Evolutionary conservation across 2,329 filamentous ascomycete genomes (phyloP), one percentile per base, ranked within the genome.

Genomic region (Tolypocladium sp.): DNA sequence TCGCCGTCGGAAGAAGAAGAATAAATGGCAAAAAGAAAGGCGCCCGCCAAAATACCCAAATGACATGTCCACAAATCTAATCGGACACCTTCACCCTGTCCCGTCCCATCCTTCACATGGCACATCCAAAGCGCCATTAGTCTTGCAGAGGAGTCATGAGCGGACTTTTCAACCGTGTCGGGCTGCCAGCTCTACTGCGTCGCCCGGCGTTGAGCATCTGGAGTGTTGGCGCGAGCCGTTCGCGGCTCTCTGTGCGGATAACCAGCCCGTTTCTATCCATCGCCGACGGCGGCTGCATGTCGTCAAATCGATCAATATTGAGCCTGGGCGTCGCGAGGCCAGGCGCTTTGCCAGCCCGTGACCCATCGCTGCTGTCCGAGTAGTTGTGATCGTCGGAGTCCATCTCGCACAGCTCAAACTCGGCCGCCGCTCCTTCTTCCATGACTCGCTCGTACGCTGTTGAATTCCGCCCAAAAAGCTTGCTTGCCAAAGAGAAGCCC

Each of bases 161-260:
- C 1, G 83, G 81, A 61, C 82, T 86, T 69, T 86, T 86, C 62
- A 80, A 64, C 65, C 84, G 76, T 12, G 84, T 85, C 10, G 82
- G 83, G 65, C 83, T 86, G 25, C 74, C 77, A 20, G 80, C 76
- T 59, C 82, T 76, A 71, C 82, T 85, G 69, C 82, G 76, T 71
- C 83, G 72, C 30, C 83, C 83, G 2, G 81, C 81, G 56, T 77
- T 81, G 61, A 83, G 70, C 74, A 82, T 78, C 59, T 81, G 79
- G 30, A 80, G 64, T 10, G 76, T 81, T 17, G 83, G 81, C 20
- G 82, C 79, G 42, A 97, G 74, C 60, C 90, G 81, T 69, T 97
- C 94, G 57, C 91, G 81, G 70, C 91, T 96, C 70, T 97, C 93
- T 0, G 90, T 95, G 64, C 93, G 79, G 2, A 91, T 83, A 58